Conservation (phyloP, 2,329 filamentous ascomycete genomes). For the Rutstroemia sydowiana region DNA sequence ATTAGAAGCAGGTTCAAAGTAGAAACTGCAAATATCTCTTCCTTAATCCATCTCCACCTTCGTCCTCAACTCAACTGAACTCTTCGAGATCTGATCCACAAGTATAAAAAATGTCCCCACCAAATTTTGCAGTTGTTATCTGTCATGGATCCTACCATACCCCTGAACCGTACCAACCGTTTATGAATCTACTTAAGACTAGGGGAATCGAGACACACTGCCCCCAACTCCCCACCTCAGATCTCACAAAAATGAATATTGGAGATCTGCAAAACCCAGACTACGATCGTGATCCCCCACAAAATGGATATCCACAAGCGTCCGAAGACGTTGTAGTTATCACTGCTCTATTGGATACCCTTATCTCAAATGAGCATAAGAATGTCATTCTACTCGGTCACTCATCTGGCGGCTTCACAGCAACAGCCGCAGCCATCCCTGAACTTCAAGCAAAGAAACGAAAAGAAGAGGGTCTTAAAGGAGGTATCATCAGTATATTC, state of each 20-base stretch:
- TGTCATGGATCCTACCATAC: conserved; percentile 6
- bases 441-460: neutral
- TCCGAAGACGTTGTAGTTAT: neutral
- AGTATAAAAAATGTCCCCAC: too few species aligned
- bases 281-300: neutral
- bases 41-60: too few species aligned
- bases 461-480: neutral
- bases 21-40: too few species aligned
- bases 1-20: too few species aligned
- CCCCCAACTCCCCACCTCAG: neutral
- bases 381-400: neutral
- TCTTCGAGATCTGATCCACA: too few species aligned
- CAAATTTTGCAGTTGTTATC: too few species aligned
- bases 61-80: too few species aligned
- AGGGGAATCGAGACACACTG: neutral
- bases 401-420: neutral
- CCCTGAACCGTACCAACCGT: neutral
- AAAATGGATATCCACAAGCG: neutral
- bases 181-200: neutral
- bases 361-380: neutral
- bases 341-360: neutral
- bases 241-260: neutral
- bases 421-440: neutral
- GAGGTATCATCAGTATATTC: neutral
- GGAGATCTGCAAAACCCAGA: neutral